Evolutionary conservation across 176 grass and related monocot species (phyloP), one percentile per base, ranked within the genome.

Genomic region (Oryza glumipatula): DNA sequence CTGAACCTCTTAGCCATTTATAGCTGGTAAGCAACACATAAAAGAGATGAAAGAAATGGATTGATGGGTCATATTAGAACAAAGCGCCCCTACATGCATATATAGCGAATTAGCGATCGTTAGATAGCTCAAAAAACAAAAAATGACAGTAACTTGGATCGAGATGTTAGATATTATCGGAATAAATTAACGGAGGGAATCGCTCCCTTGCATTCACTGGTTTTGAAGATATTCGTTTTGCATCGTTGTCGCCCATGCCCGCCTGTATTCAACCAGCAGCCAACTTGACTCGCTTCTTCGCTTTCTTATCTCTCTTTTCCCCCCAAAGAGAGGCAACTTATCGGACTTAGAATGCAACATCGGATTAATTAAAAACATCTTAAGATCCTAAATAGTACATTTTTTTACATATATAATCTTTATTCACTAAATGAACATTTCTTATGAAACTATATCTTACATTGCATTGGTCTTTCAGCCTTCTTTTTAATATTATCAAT

Each of bases 1-100:
- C 19, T n/a, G 54, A 58, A 58, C 19, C 54, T 58, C 52, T 8
- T 58, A 58, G 5, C 54, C 7, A 21, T 58, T 19, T 58, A 58
- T 58, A 36, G 73, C 48, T 76, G 49, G 47, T 32, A 36, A 76
- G 48, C 73, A 74, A 51, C 19, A 54, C 48, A 35, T 32, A 74
- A 33, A 33, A 54, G 12, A 4, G 11, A 63, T 63, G 43, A 33
- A 32, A 54, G 7, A 49, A 19, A 75, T 2, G 2, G 13, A 54
- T 17, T 46, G 44, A 52, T 19, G 7, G 26, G 46, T 19, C 47
- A 74, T 51, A 74, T 51, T n/a, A 63, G 11, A 47, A 26, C n/a
- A 17, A 75, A 36, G 49, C 32, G 52, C 28, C 17, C 28, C 17
- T 51, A 32, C 17, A 41, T 41, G 5, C 15, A 44, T 10, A 44